Percentiles rank a stretch among this genome's conserved stretches.
phyloP scores from a whole-genome alignment of 495 filamentous ascomycete species.

The Lasiosphaeria ovina region DNA sequence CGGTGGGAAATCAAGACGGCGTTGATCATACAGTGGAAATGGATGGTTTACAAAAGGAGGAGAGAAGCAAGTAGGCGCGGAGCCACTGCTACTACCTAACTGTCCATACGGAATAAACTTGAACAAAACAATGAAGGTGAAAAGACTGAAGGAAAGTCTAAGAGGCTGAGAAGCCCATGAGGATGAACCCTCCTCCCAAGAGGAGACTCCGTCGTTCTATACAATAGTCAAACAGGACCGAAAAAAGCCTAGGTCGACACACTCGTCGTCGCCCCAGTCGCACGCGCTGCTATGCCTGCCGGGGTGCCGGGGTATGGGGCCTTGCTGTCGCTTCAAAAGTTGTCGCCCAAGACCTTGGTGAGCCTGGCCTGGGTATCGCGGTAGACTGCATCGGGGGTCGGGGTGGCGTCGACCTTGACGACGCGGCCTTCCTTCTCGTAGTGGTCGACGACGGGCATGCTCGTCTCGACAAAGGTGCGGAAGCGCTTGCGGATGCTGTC shows the following conservation, averaged over 20 bases:
- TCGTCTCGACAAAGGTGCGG: slow-evolving; percentile 86
- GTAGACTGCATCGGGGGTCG: slow-evolving; percentile 72
- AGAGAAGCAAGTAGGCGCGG: slow-evolving; percentile 1
- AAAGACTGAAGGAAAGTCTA: too few relatives aligned
- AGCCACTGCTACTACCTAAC: neutral
- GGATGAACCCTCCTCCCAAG: too few relatives aligned
- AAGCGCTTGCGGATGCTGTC: slow-evolving; percentile 97
- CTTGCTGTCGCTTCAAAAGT: slow-evolving; percentile 16
- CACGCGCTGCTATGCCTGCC: neutral
- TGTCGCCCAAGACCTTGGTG: slow-evolving; percentile 33
- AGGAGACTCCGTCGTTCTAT: too few relatives aligned
- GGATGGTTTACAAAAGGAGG: neutral
- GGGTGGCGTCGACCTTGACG: slow-evolving; percentile 69
- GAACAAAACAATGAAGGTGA: neutral
- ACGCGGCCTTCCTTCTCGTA: slow-evolving; percentile 77
- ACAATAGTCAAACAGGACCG: too few relatives aligned
- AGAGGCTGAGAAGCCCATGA: too few relatives aligned
- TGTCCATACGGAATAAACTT: neutral
- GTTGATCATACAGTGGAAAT: neutral
- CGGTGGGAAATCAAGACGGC: neutral
- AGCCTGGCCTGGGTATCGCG: slow-evolving; percentile 54
- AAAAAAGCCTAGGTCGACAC: too few relatives aligned
- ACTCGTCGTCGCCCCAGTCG: neutral
- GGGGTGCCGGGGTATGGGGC: neutral
- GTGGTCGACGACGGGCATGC: slow-evolving; percentile 91